phyloP scores from a whole-genome alignment of 2,329 filamentous ascomycete species.

The Plenodomus biglobosus region DNA sequence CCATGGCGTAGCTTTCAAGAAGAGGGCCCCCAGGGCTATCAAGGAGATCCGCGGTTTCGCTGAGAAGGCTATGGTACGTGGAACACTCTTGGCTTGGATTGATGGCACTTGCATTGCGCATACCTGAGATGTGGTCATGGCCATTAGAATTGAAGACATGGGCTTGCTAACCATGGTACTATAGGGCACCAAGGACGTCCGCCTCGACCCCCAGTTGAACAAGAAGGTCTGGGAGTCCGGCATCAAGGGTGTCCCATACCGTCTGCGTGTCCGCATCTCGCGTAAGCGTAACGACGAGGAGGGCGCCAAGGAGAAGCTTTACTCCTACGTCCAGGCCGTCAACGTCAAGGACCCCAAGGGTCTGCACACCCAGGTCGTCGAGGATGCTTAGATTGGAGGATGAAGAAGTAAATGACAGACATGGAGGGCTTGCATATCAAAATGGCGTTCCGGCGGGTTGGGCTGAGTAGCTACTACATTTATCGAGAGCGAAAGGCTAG shows the following conservation, averaged over 20 bases:
- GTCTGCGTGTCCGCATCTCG: constrained; percentile 96
- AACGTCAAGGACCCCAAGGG: constrained; percentile 99
- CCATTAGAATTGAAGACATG: not conserved
- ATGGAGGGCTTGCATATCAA: constrained; percentile 33
- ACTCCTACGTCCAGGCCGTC: constrained; percentile 99
- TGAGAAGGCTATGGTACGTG: constrained; percentile 88
- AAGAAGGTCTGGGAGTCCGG: constrained; percentile 99
- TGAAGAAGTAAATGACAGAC: constrained; percentile 7
- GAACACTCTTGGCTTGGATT: not conserved
- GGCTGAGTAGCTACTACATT: constrained; percentile 36
- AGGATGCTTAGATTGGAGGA: constrained; percentile 56
- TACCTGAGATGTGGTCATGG: too few relatives aligned
- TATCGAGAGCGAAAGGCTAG: constrained; percentile 36
- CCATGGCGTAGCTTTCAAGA: constrained; percentile 98
- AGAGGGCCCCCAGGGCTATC: constrained; percentile 96
- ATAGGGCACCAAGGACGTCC: constrained; percentile 94
- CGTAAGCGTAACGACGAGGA: constrained; percentile 99
- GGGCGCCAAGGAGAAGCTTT: constrained; percentile 98
- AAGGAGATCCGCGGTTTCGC: constrained; percentile 99
- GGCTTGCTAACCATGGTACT: constrained; percentile 22
- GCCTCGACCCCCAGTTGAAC: constrained; percentile 97
- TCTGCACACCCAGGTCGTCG: constrained; percentile 86
- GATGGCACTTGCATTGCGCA: too few relatives aligned
- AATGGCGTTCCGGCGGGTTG: constrained; percentile 41
- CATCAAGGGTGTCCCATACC: constrained; percentile 98